Evolutionary conservation across 306 rosid genomes (phyloP), one percentile per base, ranked within the genome.

Genomic region (Fragaria ananassa): DNA sequence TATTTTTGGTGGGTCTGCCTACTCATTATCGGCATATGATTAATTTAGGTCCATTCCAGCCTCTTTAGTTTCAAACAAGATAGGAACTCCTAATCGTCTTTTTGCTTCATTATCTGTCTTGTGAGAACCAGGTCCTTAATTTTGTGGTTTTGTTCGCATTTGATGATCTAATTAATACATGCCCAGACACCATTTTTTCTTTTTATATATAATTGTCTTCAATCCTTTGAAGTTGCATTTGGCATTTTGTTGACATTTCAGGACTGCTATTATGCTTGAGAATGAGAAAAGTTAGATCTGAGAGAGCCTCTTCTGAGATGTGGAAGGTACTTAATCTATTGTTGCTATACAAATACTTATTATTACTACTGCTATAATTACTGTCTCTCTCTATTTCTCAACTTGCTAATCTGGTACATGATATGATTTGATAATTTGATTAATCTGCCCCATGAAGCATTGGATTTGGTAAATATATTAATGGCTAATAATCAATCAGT

Each of bases 281-380:
- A 83, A 89, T 95, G 96, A 92, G 97, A 78, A 86, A 82, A 57
- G 97, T 95, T 74, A 84, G 99, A 85, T 93, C 97, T 51, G 99
- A 95, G 83, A 81, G 86, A 83, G 93, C 97, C 71, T 90, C 92
- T 72, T 81, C 92, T 68, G 97, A 95, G 89, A 86, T 88, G 87
- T 91, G 87, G 78, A 95, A 92, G 97, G 99, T 95, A 86, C 49
- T 10, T 57, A 23, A 27, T 37, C 25, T 29, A 3, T 58, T 31
- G 17, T 54, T 65, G 37, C 25, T 14, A n/a, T 46, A 14, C 35
- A 64, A 29, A 19, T 41, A 73, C 9, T 21, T 56, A 8, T 53
- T 53, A 6, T 53, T 7, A n/a, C 8, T 53, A 51, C 10, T 54
- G 5, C 29, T n/a, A n/a, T 54, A 1, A 23, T 60, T 12, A 60